phyloP scores from a whole-genome alignment of 2,329 filamentous ascomycete genomes.

The Diaporthe sp. region DNA sequence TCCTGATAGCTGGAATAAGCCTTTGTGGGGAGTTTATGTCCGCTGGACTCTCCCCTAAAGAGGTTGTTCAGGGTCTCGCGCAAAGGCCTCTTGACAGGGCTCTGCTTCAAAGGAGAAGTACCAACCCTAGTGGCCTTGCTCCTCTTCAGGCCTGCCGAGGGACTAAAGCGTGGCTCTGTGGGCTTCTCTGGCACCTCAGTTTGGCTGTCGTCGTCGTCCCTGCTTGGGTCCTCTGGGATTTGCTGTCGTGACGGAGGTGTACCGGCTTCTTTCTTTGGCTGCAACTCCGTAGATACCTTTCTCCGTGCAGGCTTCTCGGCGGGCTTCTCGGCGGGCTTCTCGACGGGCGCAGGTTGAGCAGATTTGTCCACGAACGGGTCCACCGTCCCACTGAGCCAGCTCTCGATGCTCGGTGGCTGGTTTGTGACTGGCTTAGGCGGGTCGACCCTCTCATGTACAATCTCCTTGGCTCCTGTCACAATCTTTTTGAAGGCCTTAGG shows the following conservation, averaged over 20 bases:
- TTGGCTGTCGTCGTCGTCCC: conserved; percentile 35
- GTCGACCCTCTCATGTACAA: conserved; percentile 73
- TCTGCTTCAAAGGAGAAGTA: conserved; percentile 63
- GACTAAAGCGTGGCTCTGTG: neutral
- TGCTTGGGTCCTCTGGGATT: neutral
- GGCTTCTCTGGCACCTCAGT: conserved; percentile 25
- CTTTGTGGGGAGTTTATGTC: conserved; percentile 59
- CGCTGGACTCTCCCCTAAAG: conserved; percentile 72
- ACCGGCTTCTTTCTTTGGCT: conserved; percentile 43
- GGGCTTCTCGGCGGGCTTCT: conserved; percentile 49
- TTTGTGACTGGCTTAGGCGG: conserved; percentile 67
- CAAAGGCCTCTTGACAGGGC: conserved; percentile 62
- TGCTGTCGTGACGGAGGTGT: neutral
- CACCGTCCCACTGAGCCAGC: conserved; percentile 74
- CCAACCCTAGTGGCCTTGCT: conserved; percentile 68
- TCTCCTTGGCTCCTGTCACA: conserved; percentile 74
- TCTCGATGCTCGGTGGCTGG: conserved; percentile 75
- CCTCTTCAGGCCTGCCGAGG: conserved; percentile 62
- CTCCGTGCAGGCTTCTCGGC: conserved; percentile 51
- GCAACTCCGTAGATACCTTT: conserved; percentile 46
- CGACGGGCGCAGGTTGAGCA: conserved; percentile 50
- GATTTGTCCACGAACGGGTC: conserved; percentile 71
- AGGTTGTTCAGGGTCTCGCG: conserved; percentile 73
- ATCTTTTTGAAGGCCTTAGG: conserved; percentile 77
- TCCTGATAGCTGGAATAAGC: conserved; percentile 65